Evolutionary conservation across 768 basidiomycete genomes (phyloP).

Genomic region (Crassisporium funariophilum): DNA sequence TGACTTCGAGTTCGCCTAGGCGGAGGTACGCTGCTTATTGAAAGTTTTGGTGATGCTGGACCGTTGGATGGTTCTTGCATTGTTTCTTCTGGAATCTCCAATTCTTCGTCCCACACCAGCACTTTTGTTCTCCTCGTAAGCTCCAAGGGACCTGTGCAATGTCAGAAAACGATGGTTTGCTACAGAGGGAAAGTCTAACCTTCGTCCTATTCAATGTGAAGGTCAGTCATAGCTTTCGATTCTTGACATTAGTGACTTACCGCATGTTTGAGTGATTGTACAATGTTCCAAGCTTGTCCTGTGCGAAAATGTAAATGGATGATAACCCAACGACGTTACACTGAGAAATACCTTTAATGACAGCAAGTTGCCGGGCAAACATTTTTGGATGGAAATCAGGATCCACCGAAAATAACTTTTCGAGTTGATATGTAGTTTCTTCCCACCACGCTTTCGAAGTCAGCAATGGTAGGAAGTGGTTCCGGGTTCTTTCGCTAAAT

Average conservation of each 20-base stretch:
- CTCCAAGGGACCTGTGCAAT: constrained; percentile 75
- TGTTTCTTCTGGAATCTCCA: constrained; percentile 68
- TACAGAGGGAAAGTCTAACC: constrained; percentile 50
- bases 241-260: too few species aligned
- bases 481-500: constrained; percentile 80
- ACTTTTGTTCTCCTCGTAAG: constrained; percentile 81
- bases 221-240: too few species aligned
- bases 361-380: constrained; percentile 87
- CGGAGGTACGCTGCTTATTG: constrained; percentile 62
- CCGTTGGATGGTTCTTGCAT: constrained; percentile 39
- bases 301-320: constrained; percentile 2
- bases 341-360: constrained; percentile 66
- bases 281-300: constrained; percentile 88
- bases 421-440: constrained; percentile 77
- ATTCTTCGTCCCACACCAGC: constrained; percentile 84
- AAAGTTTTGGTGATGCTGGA: constrained; percentile 58
- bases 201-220: constrained; percentile 69
- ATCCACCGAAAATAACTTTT: constrained; percentile 78
- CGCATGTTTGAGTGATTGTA: constrained; percentile 77
- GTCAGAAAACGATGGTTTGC: constrained; percentile 15
- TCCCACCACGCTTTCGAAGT: constrained; percentile 91
- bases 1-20: constrained; percentile 58
- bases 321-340: not conserved
- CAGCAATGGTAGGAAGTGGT: constrained; percentile 79
- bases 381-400: constrained; percentile 89